Base-by-base conservation (phyloP, 2,329 filamentous ascomycete species). In the Tricladium varicosporioides region DNA sequence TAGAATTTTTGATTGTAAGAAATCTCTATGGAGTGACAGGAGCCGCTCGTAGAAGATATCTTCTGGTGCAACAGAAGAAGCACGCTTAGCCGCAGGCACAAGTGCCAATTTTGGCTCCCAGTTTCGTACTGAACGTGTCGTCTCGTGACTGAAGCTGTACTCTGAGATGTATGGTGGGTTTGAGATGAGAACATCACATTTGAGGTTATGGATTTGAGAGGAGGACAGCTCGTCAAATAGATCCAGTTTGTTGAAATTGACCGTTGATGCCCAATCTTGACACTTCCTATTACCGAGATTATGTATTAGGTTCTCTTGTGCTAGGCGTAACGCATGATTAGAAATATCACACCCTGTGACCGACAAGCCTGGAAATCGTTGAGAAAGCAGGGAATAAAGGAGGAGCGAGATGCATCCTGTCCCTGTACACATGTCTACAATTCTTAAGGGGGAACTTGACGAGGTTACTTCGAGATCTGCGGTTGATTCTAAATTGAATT, bases 111-210 rank as follows among this genome's bases (percentile, higher is more conserved):
- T 82, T 2, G 94, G 94, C 73, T 99, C 94, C 69, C 85, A 91
- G 47, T 84, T 84, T 14, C 91, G 83, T 31, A 97, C 93, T 11
- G 89, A 93, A 22, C 85, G 82, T 1, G 80, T 77, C 1, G 88
- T 92, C 15, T 83, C 82, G 42, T 73, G 79, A 42, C 78, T 73
- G 66, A 89, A 92, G 7, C 81, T 82, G 7, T 51, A 11, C 2
- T 71, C 61, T 1, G 92, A 95, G 51, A 97, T 87, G 70, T 97
- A 97, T 0, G 94, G 94, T 14, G 94, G 94, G 67, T 99, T 99
- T 1, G 89, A 89, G 36, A 94, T 82, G 1, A 99, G 73, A 3
- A 97, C 74, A 57, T 71, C 66, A 46, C 56, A 61, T 10, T 48
- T 40, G 10, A 54, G 51, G 10, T 48, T 19, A 40, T n/a, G 10